Base-by-base conservation (phyloP, 2,329 filamentous ascomycete genomes). In the Diplodia mutila region DNA sequence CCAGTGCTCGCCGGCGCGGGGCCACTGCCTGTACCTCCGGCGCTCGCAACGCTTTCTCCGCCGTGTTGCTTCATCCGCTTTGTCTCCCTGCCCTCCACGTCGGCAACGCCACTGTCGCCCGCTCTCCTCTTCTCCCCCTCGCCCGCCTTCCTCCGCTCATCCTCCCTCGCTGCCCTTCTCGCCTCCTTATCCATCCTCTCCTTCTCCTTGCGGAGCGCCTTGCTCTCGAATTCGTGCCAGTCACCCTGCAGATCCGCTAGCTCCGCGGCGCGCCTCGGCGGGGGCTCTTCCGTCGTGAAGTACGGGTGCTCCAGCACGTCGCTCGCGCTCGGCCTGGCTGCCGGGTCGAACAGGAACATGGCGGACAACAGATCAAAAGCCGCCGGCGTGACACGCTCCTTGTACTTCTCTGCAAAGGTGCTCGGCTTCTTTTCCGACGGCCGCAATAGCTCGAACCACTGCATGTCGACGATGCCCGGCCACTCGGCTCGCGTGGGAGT, bases 151-250 rank as follows among this genome's bases (percentile, higher is more conserved):
- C 34, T 42, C 12, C 37, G n/a, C 54, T 59, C 54, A 37, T 61
- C 59, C n/a, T 67, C 66, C 12, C 66, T 51, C 25, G 75, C 77
- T 21, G 71, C 74, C 49, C 77, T 52, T 65, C 85, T 79, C 21
- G 82, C 83, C 73, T 89, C 87, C 70, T 85, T 84, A 69, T 90
- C 87, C 67, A 81, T 80, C 66, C 87, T 87, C 77, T 95, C 92
- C 73, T 93, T 94, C 78, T 97, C 94, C 72, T 95, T 95, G 37
- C 95, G 86, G 29, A 97, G 84, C 18, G 93, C 94, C 81, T 99
- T 99, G 67, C 93, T 97, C 81, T 99, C 95, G 74, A 98, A 97
- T 77, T 99, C 95, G 76, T 99, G 95, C 95, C 95, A 99, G 74
- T 99, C 95, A 25, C 95, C 95, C 73, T 95, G 88, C 34, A 99